Conservation (phyloP, 768 basidiomycete genomes). For the Serendipita sp. region DNA sequence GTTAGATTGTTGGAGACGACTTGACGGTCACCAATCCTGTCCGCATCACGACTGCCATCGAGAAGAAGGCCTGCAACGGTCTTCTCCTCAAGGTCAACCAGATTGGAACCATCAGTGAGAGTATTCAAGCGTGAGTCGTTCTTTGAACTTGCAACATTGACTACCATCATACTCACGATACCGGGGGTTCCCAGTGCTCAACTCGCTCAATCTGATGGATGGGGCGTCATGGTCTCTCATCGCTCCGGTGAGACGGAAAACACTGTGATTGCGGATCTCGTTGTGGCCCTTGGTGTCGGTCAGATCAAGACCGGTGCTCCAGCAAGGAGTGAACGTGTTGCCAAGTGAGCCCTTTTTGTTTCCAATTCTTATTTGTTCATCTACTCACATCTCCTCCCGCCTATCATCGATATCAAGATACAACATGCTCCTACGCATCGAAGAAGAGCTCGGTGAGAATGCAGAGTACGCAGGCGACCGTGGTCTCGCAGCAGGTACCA, state of each 20-base stretch:
- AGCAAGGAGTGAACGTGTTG: conserved; percentile 88
- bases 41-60: conserved; percentile 95
- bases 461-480: conserved; percentile 58
- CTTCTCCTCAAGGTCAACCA: conserved; percentile 98
- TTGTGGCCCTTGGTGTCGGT: conserved; percentile 79
- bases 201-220: conserved; percentile 85
- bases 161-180: not conserved
- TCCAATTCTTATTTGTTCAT: not conserved
- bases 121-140: conserved; percentile 80
- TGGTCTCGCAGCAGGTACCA: conserved; percentile 64
- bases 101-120: conserved; percentile 97
- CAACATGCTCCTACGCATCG: conserved; percentile 78
- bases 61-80: conserved; percentile 99
- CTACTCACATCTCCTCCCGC: not conserved
- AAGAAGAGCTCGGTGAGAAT: conserved; percentile 51
- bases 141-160: not conserved
- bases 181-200: conserved; percentile 46
- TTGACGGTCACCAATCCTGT: conserved; percentile 94
- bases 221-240: conserved; percentile 99
- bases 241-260: conserved; percentile 98
- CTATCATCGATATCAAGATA: conserved; percentile 20
- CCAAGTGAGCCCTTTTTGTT: conserved; percentile 36
- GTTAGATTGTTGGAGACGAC: conserved; percentile 82
- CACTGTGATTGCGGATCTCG: conserved; percentile 89
- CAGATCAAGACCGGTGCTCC: conserved; percentile 99